Base-by-base conservation (phyloP, 768 basidiomycete species). In the Lactifluus piperatus region DNA sequence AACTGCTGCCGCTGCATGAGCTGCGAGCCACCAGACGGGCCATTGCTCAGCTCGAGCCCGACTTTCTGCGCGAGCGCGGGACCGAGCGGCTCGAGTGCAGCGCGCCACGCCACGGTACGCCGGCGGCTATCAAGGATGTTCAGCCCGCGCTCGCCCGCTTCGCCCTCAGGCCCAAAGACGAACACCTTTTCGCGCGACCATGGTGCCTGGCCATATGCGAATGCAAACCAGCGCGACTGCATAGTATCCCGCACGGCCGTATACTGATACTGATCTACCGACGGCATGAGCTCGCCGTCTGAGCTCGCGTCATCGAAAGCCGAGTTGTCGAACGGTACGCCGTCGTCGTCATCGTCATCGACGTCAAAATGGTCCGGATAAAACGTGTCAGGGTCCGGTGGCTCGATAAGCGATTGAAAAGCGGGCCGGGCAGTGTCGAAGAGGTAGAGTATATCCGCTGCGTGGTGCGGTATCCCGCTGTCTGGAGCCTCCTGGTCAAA, bases 81-180 rank as follows among this genome's bases (percentile, higher is more conserved):
- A 8, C 88, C 88, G 0, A 91, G 75, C 26, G 86, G 86, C 65
- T 82, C 82, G 20, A 91, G 70, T 18, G 81, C 81, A 51, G 82
- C 78, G 61, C 76, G 78, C 88, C 88, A 91, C 55, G 80, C 68
- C 54, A 72, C 71, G 51, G 70, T 77, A 61, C 86, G 74, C 48
- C 88, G 71, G 34, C 88, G 72, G 3, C 84, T 82, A 56, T 82
- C 81, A 55, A 91, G 87, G 14, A 89, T 85, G 27, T 74, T 71
- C 55, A 69, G 73, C 14, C 80, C 81, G 48, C 88, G 80, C 70
- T 88, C 87, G 47, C 88, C 88, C 0, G 81, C 81, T 71, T 91
- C 88, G 54, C 88, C 88, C 68, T 90, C 88, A 0, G 88, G 88
- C 4, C 88, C 88, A 64, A 91, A 88, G 20, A 91, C 86, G 68